phyloP scores from a whole-genome alignment of 805 yeast species.

The Yamadazyma tumulicola region DNA sequence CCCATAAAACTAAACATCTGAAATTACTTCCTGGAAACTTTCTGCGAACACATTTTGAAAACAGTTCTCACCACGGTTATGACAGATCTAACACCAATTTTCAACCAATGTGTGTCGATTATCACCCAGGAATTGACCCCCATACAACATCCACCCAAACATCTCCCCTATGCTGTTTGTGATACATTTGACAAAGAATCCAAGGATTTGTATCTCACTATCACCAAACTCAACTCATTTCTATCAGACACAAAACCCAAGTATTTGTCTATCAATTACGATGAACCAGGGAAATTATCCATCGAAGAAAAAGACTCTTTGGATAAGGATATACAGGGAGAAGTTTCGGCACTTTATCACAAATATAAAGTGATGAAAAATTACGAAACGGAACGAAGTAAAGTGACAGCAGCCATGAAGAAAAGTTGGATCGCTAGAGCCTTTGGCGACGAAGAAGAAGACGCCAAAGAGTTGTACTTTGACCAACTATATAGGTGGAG shows the following conservation, averaged over 20 bases:
- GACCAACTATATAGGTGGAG: constrained; percentile 42
- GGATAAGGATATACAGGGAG: constrained; percentile 52
- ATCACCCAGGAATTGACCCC: constrained; percentile 30
- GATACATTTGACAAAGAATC: constrained; percentile 44
- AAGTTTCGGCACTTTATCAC: constrained; percentile 49
- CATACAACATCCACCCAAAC: constrained; percentile 3
- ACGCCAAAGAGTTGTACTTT: constrained; percentile 30
- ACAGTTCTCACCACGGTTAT: constrained; percentile 21
- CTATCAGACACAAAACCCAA: constrained; percentile 21
- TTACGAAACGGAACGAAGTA: constrained; percentile 48
- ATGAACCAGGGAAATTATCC: constrained; percentile 25
- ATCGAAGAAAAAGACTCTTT: constrained; percentile 51
- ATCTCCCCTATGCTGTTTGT: constrained; percentile 13
- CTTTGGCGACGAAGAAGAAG: constrained; percentile 31
- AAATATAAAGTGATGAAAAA: constrained; percentile 47
- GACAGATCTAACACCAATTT: constrained; percentile 49
- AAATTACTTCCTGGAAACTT: too few relatives aligned
- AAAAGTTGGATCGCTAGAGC: constrained; percentile 16
- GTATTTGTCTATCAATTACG: constrained; percentile 24
- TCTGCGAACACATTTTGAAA: too few relatives aligned
- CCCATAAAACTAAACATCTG: too few relatives aligned
- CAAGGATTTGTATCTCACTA: constrained; percentile 27
- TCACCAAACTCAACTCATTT: constrained; percentile 31
- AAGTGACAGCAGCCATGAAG: constrained; percentile 14
- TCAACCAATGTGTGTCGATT: constrained; percentile 45